A percentile compares a stretch with the other conserved stretches of the same genome.
phyloP scores from a whole-genome alignment of 2,329 filamentous ascomycete genomes.

The Phialemonium atrogriseum region DNA sequence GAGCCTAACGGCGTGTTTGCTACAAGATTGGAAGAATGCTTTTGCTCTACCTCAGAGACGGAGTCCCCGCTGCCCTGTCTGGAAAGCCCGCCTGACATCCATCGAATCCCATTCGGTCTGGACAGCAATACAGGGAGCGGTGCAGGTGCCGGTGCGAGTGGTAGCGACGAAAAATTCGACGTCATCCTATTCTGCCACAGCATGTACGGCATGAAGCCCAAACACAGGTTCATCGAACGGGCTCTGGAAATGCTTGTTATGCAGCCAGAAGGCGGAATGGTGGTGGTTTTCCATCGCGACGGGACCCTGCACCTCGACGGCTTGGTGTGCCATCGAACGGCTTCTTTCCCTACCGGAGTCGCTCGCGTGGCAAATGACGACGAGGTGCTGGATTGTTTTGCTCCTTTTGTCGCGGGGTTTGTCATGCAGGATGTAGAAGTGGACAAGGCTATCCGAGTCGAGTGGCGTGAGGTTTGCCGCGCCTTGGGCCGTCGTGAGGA shows the following conservation, averaged over 20 bases:
- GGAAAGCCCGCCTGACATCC: constrained; percentile 27
- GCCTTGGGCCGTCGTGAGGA: constrained; percentile 30
- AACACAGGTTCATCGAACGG: constrained; percentile 33
- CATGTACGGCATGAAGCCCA: constrained; percentile 51
- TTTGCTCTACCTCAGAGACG: constrained; percentile 20
- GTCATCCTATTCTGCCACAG: constrained; percentile 55
- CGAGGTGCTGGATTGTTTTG: constrained; percentile 38
- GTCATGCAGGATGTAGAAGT: constrained; percentile 11
- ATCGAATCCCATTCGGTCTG: constrained; percentile 27
- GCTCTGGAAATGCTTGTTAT: constrained; percentile 39
- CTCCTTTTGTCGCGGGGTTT: constrained; percentile 42
- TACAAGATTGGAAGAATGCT: constrained; percentile 29
- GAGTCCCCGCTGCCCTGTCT: constrained; percentile 32
- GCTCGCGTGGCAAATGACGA: constrained; percentile 36
- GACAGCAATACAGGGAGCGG: constrained; percentile 14
- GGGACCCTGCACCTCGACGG: constrained; percentile 34
- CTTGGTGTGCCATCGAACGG: constrained; percentile 38
- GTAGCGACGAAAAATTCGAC: constrained; percentile 35
- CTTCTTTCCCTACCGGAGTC: constrained; percentile 35
- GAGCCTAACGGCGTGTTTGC: constrained; percentile 44
- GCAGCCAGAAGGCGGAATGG: constrained; percentile 28
- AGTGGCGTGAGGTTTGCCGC: constrained; percentile 47
- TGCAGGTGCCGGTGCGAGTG: constrained; percentile 11
- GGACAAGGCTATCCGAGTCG: constrained; percentile 20
- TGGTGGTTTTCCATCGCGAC: constrained; percentile 49